These are phyloP conservation scores for Aspergillus leporis DNA, from an alignment of 495 filamentous ascomycete species.

Conservation along the genomic window DNA sequence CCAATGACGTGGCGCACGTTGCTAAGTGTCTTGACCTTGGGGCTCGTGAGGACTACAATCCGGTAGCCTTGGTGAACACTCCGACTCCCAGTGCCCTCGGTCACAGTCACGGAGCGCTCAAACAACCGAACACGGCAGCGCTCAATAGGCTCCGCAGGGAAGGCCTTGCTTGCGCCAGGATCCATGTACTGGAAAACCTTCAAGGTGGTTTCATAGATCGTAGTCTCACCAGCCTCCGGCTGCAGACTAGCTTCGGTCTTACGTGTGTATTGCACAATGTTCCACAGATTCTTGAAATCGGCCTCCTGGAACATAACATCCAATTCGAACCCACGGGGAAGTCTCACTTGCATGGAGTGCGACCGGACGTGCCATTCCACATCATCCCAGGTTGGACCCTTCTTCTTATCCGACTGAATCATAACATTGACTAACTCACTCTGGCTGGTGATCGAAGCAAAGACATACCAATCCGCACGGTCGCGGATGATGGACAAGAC, in stretches of 20 bases:
- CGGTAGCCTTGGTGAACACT: conserved; percentile 74
- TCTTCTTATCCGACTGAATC: conserved; percentile 65
- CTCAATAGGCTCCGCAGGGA: conserved; percentile 70
- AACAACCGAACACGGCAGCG: conserved; percentile 71
- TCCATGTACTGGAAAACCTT: conserved; percentile 76
- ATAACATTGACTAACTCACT: conserved; percentile 71
- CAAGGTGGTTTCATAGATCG: conserved; percentile 64
- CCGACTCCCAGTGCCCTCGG: conserved; percentile 65
- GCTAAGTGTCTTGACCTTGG: conserved; percentile 72
- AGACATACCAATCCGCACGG: conserved; percentile 63
- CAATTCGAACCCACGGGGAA: conserved; percentile 69
- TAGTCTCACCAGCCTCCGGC: conserved; percentile 61
- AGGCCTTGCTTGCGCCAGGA: conserved; percentile 60
- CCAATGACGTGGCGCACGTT: conserved; percentile 66
- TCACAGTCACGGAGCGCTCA: conserved; percentile 61
- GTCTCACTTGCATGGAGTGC: conserved; percentile 59
- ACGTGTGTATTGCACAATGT: conserved; percentile 76
- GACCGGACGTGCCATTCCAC: conserved; percentile 71
- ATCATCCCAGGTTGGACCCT: conserved; percentile 75
- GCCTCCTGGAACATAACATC: conserved; percentile 67
- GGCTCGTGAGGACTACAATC: conserved; percentile 69
- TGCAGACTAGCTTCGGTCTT: conserved; percentile 70
- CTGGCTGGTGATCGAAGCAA: conserved; percentile 72
- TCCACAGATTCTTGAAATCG: conserved; percentile 75
- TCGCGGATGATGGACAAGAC: conserved; percentile 71